Conservation (phyloP, 2,329 filamentous ascomycete species). For the Microdochium bolleyi region DNA sequence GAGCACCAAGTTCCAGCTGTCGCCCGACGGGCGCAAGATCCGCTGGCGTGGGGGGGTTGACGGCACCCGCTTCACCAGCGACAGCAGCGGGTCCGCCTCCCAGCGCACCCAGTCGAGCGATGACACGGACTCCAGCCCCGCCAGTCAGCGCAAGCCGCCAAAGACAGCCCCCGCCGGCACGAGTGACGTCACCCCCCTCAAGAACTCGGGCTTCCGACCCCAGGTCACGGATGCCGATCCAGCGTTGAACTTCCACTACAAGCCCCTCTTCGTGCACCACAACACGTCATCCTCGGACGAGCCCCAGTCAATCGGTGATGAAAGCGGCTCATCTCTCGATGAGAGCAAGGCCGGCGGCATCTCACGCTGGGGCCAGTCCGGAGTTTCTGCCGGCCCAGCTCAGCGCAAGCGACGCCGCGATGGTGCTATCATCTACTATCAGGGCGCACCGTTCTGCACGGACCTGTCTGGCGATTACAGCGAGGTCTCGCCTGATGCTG, state of each 20-base stretch:
- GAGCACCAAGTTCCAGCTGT: conserved; percentile 71
- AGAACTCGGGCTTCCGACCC: conserved; percentile 30
- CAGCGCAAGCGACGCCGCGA: conserved; percentile 49
- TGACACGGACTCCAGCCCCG: conserved; percentile 35
- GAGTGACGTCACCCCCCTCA: conserved; percentile 22
- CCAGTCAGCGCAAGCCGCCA: conserved; percentile 33
- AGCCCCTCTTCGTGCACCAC: conserved; percentile 50
- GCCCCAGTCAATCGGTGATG: conserved; percentile 35
- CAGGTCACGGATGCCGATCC: conserved; percentile 26
- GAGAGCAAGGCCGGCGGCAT: conserved; percentile 38
- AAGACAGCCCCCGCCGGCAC: conserved; percentile 30
- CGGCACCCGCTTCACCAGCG: conserved; percentile 58
- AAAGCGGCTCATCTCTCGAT: conserved; percentile 41
- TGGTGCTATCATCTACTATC: conserved; percentile 79
- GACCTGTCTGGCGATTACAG: conserved; percentile 65
- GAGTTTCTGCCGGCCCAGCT: conserved; percentile 32
- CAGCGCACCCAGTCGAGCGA: conserved; percentile 40
- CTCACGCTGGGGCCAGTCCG: conserved; percentile 37
- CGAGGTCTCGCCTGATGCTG: conserved; percentile 33
- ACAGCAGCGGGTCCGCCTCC: conserved; percentile 45
- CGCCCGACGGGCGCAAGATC: conserved; percentile 68
- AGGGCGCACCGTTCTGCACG: conserved; percentile 69
- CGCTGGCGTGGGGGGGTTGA: conserved; percentile 67
- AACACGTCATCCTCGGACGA: conserved; percentile 32
- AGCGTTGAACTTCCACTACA: conserved; percentile 51